Evolutionary conservation across 2,329 filamentous ascomycete species (phyloP).

Genomic region (Fusarium mundagurra): DNA sequence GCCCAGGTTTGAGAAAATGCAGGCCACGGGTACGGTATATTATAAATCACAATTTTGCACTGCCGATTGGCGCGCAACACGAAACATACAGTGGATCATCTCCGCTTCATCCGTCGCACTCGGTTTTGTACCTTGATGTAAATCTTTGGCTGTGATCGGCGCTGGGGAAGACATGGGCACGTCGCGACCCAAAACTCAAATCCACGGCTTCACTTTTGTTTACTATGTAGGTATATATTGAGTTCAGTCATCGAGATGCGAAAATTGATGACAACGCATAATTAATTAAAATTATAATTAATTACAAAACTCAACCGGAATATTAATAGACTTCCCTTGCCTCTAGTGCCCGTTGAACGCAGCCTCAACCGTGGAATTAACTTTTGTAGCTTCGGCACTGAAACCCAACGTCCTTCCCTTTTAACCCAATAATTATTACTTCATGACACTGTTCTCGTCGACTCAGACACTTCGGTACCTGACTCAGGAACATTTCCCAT

Average conservation of each 20-base stretch:
- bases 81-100: not conserved
- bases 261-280: not conserved
- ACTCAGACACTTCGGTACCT: not conserved
- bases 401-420: not conserved
- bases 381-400: not conserved
- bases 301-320: not conserved
- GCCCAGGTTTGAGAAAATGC: not conserved
- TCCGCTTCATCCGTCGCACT: not conserved
- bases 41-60: not conserved
- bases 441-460: not conserved
- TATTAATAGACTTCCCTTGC: not conserved
- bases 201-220: not conserved
- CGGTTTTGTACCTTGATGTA: not conserved
- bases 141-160: not conserved
- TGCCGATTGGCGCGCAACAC: not conserved
- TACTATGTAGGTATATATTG: no score
- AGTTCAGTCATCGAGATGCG: accelerated
- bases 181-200: not conserved
- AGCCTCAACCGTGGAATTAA: not conserved
- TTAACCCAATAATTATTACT: not conserved
- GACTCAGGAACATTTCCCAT: not conserved
- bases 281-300: not conserved
- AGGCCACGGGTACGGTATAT: not conserved
- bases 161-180: not conserved
- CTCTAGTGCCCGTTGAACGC: not conserved